Evolutionary conservation across 352 stramenopile species (phyloP).

Genomic region (Pythium myriotylum): DNA sequence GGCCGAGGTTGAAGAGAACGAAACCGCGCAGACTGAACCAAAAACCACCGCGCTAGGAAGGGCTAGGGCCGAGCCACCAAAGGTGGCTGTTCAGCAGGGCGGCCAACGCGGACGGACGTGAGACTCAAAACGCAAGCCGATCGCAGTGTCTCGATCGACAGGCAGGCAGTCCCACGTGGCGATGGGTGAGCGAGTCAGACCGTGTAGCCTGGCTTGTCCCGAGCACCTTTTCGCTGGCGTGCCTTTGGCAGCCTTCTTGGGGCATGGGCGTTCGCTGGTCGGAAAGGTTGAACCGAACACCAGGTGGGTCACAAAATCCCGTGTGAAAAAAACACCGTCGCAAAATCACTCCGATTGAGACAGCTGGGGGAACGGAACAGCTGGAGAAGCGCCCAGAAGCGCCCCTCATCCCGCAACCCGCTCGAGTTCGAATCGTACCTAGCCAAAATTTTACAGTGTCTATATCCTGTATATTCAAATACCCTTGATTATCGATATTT

Average conservation of each 20-base stretch:
- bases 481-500: not conserved
- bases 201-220: too few relatives aligned
- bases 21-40: not conserved
- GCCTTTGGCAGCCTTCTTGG: too few relatives aligned
- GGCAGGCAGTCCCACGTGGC: too few relatives aligned
- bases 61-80: too few relatives aligned
- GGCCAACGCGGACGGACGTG: too few relatives aligned
- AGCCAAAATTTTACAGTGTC: not conserved
- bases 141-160: too few relatives aligned
- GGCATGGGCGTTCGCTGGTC: too few relatives aligned
- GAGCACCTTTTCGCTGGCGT: too few relatives aligned
- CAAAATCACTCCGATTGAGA: not conserved
- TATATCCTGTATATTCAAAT: not conserved
- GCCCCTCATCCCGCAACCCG: constrained; percentile 10
- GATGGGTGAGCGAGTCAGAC: too few relatives aligned
- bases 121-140: too few relatives aligned
- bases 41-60: too few relatives aligned
- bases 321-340: not conserved
- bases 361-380: constrained; percentile 18
- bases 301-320: constrained; percentile 5
- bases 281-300: constrained; percentile 26
- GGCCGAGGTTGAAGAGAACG: not conserved
- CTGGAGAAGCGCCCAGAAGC: constrained; percentile 13
- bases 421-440: constrained; percentile 16
- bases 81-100: too few relatives aligned